phyloP scores from a whole-genome alignment of 371 early-diverging fungal genomes.

The Quaeritorhiza haematococci region DNA sequence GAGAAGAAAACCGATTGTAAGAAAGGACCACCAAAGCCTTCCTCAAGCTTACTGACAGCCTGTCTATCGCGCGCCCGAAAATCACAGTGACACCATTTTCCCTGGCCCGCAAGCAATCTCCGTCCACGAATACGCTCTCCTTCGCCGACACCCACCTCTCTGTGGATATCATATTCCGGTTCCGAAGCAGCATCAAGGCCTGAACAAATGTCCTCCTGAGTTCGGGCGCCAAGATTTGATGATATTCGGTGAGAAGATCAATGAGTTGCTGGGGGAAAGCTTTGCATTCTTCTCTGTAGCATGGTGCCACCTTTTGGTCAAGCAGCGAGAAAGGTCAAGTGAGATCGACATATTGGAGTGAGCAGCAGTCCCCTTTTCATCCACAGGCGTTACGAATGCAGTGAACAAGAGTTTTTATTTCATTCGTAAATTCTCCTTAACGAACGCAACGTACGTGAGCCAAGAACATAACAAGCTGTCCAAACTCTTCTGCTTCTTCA shows the following conservation, averaged over 20 bases:
- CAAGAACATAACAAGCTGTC: conserved; percentile 81
- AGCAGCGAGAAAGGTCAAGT: too few relatives aligned
- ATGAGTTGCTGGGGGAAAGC: conserved; percentile 79
- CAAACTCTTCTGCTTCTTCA: conserved; percentile 71
- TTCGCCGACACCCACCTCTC: conserved; percentile 39
- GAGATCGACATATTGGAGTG: too few relatives aligned
- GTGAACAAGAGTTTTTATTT: too few relatives aligned
- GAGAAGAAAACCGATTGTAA: conserved; percentile 1
- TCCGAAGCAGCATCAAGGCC: conserved; percentile 83
- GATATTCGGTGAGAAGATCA: conserved; percentile 70
- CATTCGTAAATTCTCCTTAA: neutral
- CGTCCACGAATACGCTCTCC: too few relatives aligned
- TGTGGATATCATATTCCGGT: conserved; percentile 69
- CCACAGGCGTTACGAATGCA: too few relatives aligned
- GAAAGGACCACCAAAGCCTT: neutral
- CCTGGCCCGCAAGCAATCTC: too few relatives aligned
- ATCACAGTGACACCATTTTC: too few relatives aligned
- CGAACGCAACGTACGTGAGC: conserved; percentile 73
- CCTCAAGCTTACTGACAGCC: neutral
- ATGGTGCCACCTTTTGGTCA: conserved; percentile 48
- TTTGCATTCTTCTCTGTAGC: conserved; percentile 72
- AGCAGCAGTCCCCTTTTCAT: too few relatives aligned
- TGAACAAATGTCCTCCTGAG: conserved; percentile 84
- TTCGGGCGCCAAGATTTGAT: conserved; percentile 72
- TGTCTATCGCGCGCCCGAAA: too few relatives aligned